Evolutionary conservation across 805 yeast genomes (phyloP), one percentile per base, ranked within the genome.

Genomic region (Jamesozyma hellenica): DNA sequence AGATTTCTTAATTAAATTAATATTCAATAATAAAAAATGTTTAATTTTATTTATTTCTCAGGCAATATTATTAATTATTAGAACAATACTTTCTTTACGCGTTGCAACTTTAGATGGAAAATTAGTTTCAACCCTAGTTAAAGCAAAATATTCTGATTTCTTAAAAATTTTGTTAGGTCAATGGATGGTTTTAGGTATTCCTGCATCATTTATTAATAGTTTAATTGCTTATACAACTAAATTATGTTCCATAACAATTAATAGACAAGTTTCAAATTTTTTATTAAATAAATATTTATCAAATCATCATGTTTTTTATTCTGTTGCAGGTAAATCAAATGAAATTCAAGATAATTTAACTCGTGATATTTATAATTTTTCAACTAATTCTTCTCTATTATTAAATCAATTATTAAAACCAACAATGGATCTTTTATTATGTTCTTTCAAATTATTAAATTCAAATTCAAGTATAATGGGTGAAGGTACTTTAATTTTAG

Each of bases 381-480:
- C 94, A 4, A 68, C 70, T 28, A 77, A 90, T 3, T 66, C 84
- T 32, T 75, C 94, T 2, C 67, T 76, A 36, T 69, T 88, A 37
- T 88, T 94, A 14, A 80, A 90, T 18, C 94, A 88, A 57, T 60
- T 88, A 18, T 68, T 90, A 45, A 85, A 84, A 55, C 96, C 96
- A 2, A 67, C 82, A 4, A 66, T 87, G 39, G 95, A 87, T 61
- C 71, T 87, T 48, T 59, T 80, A 16, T 66, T 87, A 28, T 83
- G 94, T 57, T 90, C 94, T 1, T 77, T 79, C 59, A 85, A 83
- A 58, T 69, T 87, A 43, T 66, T 82, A 16, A 71, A 66, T 37
- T 51, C 70, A 63, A 64, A 63, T 15, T 62, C 64, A 35, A 55
- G 60, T 18, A 65, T 66, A 35, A 65, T 67, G 53, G 70, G 88